Conservation (phyloP, 306 rosid species). For the Dalbergia oliveri region DNA sequence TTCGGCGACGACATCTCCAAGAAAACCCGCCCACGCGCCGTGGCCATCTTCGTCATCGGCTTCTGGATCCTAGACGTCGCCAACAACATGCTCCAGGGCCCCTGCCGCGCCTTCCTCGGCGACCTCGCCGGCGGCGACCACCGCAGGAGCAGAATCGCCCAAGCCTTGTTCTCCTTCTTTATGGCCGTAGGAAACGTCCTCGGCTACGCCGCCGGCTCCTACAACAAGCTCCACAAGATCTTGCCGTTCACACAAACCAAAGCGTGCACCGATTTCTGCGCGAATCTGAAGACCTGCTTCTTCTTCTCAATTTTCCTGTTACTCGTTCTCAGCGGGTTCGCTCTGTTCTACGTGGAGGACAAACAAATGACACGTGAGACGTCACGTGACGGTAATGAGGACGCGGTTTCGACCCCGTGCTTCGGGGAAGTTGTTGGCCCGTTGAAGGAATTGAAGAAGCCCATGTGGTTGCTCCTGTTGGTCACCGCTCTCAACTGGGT, state of each 20-base stretch:
- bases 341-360: conserved; percentile 51
- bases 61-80: conserved; percentile 83
- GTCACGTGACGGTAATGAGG: not conserved
- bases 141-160: conserved; percentile 52
- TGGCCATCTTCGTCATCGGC: conserved; percentile 58
- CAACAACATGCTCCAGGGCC: conserved; percentile 80
- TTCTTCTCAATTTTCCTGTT: conserved; percentile 63
- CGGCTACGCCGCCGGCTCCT: conserved; percentile 73
- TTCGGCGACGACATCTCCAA: conserved; percentile 47
- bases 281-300: conserved; percentile 81
- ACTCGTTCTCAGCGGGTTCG: not conserved
- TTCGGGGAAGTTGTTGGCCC: conserved; percentile 52
- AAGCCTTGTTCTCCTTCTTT: conserved; percentile 68
- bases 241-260: conserved; percentile 64
- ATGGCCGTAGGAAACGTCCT: conserved; percentile 80
- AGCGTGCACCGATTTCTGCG: conserved; percentile 75
- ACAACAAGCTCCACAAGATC: conserved; percentile 39
- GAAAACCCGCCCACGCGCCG: conserved; percentile 50
- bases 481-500: conserved; percentile 77
- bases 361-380: not conserved
- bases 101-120: conserved; percentile 71
- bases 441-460: conserved; percentile 48
- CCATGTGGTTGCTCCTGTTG: conserved; percentile 64
- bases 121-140: conserved; percentile 65
- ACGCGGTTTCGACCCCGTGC: not conserved